Base-by-base conservation (phyloP, 805 yeast species). In the Lipomyces chichibuensis region DNA sequence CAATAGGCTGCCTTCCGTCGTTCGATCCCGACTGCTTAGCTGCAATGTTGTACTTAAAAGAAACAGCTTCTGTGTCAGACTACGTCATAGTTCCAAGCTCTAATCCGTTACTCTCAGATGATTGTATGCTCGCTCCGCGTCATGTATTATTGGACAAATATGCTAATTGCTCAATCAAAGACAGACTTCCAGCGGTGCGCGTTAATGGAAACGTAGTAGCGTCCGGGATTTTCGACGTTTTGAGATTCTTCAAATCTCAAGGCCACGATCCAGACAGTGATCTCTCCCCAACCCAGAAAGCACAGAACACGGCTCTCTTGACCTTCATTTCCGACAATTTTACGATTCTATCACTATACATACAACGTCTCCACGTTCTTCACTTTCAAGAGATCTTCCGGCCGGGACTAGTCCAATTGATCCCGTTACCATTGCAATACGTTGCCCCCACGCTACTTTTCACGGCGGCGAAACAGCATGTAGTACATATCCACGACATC, bases 1-100 rank as follows among this genome's bases (percentile, higher is more conserved):
- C 63, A n/a, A 55, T 70, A 23, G 59, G 62, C 17, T 60, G 49
- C n/a, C 63, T 72, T 20, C 68, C 73, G 33, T 72, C 74, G 11
- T 71, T 72, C 65, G 71, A 71, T 37, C 64, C 73, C 23, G 74
- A 72, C 39, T 73, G 73, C 55, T 67, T 72, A 17, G 71, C 67
- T 4, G 74, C 64, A 14, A 37, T 72, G 46, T 35, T 68, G 14
- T 72, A 67, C 59, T 61, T 72, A 9, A 23, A 64, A 23, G 39
- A 59, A 11, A 57, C 63, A 2, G 63, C 62, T 17, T 58, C 52
- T 14, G 39, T 61, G 5, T 35, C 43, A 1, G 67, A 61, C 29
- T 57, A 52, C 27, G 37, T 46, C 17, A 63, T 70, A 32, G 58
- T 67, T 20, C 67, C 67, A 29, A 59, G 72, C 14, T 64, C 69